These are phyloP conservation scores for Parmelia sp. DNA, from an alignment of 495 filamentous ascomycete genomes.

Conservation along the genomic window DNA sequence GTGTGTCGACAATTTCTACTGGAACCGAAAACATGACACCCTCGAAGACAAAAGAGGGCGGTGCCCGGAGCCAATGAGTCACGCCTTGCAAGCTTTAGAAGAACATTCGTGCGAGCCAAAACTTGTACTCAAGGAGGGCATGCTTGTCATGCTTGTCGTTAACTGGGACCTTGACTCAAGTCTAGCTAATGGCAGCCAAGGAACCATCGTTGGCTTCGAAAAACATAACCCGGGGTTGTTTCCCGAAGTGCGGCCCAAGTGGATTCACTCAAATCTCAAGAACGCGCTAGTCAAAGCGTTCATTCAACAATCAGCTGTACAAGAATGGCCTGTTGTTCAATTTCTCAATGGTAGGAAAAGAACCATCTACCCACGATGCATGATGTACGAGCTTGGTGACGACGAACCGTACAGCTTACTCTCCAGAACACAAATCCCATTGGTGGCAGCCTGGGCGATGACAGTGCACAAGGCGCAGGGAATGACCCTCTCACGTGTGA, in stretches of 20 bases:
- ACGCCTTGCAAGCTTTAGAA: slow-evolving; percentile 11
- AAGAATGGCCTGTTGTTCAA: slow-evolving; percentile 21
- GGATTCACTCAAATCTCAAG: slow-evolving; percentile 23
- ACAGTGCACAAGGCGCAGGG: slow-evolving; percentile 98
- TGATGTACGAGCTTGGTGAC: slow-evolving; percentile 42
- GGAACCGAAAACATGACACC: slow-evolving; percentile 20
- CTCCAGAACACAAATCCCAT: slow-evolving; percentile 58
- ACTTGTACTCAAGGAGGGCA: slow-evolving; percentile 36
- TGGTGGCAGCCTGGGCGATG: slow-evolving; percentile 92
- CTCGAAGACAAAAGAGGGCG: slow-evolving; percentile 25
- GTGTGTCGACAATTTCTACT: slow-evolving; percentile 28
- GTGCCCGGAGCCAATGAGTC: slow-evolving; percentile 24
- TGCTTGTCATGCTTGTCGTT: slow-evolving; percentile 42
- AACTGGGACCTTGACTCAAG: slow-evolving; percentile 35
- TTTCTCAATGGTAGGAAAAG: slow-evolving; percentile 31
- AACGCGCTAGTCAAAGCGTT: slow-evolving; percentile 32
- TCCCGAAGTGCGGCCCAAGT: slow-evolving; percentile 6
- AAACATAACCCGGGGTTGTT: slow-evolving; percentile 16
- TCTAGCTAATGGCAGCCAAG: slow-evolving; percentile 49
- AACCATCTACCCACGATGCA: slow-evolving; percentile 44
- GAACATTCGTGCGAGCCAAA: slow-evolving; percentile 12
- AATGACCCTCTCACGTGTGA: slow-evolving; percentile 86
- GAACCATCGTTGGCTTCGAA: slow-evolving; percentile 39
- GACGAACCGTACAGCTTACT: slow-evolving; percentile 28
- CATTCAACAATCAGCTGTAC: slow-evolving; percentile 7